Conservation (phyloP, 2,329 filamentous ascomycete genomes). For the Botrytis elliptica region DNA sequence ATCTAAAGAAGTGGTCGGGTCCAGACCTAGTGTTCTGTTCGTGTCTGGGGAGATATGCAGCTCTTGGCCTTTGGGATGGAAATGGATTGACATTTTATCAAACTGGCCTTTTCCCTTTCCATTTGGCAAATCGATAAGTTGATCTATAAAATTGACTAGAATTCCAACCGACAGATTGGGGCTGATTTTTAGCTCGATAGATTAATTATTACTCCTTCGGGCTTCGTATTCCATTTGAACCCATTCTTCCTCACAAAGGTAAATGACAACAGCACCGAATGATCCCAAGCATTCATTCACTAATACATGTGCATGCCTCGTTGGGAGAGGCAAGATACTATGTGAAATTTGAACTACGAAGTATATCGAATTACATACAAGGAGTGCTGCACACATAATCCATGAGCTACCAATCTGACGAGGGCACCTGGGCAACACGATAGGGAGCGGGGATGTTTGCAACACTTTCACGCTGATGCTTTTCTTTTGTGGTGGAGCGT, state of each 20-base stretch:
- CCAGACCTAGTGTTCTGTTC: constrained; percentile 5
- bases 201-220: neutral
- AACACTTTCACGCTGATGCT: neutral
- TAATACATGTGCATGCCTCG: neutral
- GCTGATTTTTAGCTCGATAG: neutral
- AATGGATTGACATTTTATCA: constrained; percentile 6
- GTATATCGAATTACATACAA: neutral
- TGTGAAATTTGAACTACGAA: neutral
- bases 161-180: neutral
- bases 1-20: constrained; percentile 7
- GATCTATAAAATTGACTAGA: neutral
- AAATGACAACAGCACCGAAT: neutral
- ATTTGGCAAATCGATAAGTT: neutral
- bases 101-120: neutral
- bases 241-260: neutral
- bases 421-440: constrained; percentile 1
- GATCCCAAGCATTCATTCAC: neutral
- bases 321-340: neutral
- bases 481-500: constrained; percentile 18
- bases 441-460: constrained; percentile 7
- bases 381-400: neutral
- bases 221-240: neutral
- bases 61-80: constrained; percentile 1
- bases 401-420: neutral
- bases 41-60: constrained; percentile 6